Percentiles rank a stretch among this genome's conserved stretches.
These are phyloP conservation scores for Phytophthora capsici DNA, from an alignment of 352 stramenopile genomes.

Conservation along the genomic window DNA sequence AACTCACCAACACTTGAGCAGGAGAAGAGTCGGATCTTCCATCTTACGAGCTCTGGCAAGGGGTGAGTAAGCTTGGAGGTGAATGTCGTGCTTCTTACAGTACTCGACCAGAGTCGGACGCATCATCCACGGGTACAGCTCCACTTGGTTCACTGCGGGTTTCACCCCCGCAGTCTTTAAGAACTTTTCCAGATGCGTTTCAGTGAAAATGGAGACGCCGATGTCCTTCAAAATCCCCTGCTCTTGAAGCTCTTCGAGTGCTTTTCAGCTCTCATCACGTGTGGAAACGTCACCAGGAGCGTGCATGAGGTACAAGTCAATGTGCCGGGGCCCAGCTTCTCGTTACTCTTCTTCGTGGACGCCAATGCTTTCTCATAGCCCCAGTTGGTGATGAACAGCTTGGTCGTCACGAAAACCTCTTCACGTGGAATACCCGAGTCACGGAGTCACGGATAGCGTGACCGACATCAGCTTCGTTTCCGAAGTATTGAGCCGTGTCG, in stretches of 20 bases:
- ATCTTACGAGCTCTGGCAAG: constrained; percentile 46
- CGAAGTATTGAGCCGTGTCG: constrained; percentile 87
- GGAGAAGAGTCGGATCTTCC: constrained; percentile 16
- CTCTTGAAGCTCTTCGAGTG: constrained; percentile 56
- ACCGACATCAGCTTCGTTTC: constrained; percentile 90
- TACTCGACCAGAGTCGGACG: constrained; percentile 66
- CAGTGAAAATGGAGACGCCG: constrained; percentile 91
- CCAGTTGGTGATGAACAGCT: constrained; percentile 68
- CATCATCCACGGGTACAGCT: constrained; percentile 77
- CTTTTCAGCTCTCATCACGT: constrained; percentile 55
- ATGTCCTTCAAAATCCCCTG: constrained; percentile 78
- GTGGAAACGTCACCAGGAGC: constrained; percentile 54
- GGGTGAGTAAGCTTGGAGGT: constrained; percentile 67
- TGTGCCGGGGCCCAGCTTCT: constrained; percentile 76
- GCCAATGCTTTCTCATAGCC: constrained; percentile 72
- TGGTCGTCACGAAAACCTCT: constrained; percentile 88
- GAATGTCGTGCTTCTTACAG: constrained; percentile 53
- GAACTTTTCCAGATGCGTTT: constrained; percentile 84
- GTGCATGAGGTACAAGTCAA: constrained; percentile 83
- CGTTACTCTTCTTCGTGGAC: constrained; percentile 52
- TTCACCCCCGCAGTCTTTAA: constrained; percentile 59
- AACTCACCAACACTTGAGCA: constrained; percentile 64
- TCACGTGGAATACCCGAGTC: constrained; percentile 76
- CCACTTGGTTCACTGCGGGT: constrained; percentile 85
- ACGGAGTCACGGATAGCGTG: constrained; percentile 65